Base-by-base conservation (phyloP, 2,329 filamentous ascomycete species). In the Aspergillus chevalieri region DNA sequence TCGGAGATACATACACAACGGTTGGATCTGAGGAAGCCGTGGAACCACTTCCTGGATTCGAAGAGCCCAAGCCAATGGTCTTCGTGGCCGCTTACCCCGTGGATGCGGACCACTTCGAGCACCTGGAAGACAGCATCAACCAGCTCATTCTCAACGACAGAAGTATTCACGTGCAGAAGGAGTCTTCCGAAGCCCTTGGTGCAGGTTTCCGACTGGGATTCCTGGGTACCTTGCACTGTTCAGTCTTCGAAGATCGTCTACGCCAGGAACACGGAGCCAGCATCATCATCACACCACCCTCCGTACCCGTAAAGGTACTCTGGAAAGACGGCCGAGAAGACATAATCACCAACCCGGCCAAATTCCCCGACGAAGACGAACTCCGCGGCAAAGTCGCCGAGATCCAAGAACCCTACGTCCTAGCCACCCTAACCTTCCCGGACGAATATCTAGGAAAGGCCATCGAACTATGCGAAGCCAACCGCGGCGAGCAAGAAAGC, bases 61-160 rank as follows among this genome's bases (percentile, higher is more conserved):
- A 95, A 65, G 93, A 98, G 68, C 92, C 93, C 1, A 95, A 98
- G 68, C 87, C 91, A 5, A 98, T 98, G 93, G 93, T 98, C 4
- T 98, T 98, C 59, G 93, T 98, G 3, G 91, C 92, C 1, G 93
- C 93, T 0, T 98, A 95, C 61, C 93, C 93, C 0, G 90, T 91
- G 0, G 91, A 98, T 62, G 90, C 95, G 58, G 78, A 84, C 59
- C 89, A 95, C 67, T 92, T 95, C 64, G 80, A 82, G 41, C 87
- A 90, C 63, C 75, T 98, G 3, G 89, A 94, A 55, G 92, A 97
- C 67, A 95, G 90, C 67, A 96, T 98, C 64, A 86, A 86, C 52
- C 92, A 97, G 66, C 83, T 98, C 12, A 84, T 92, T 2, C 81
- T 98, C 47, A 98, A 98, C 66, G 93, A 98, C 68, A 84, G 93